Conservation (phyloP, 73 alveolate species). For the Uronychia setigera region DNA sequence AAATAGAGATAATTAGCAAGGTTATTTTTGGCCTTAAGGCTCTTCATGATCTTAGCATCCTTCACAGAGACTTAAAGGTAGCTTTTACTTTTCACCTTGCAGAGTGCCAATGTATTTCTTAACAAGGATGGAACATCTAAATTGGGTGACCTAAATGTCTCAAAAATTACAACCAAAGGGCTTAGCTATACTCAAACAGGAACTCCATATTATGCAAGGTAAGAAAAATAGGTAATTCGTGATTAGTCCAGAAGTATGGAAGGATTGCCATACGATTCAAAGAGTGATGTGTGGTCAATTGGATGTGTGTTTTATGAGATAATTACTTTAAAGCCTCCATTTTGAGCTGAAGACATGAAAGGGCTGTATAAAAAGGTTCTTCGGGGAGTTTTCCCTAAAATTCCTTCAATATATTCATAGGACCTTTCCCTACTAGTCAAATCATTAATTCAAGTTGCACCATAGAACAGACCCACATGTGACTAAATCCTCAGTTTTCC, state of each 20-base stretch:
- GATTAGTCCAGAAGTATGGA: conserved; percentile 33
- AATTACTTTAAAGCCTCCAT: conserved; percentile 30
- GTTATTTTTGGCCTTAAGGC: conserved; percentile 68
- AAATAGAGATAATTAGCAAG: not conserved
- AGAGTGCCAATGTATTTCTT: conserved; percentile 81
- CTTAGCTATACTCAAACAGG: conserved; percentile 49
- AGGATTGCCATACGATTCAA: conserved; percentile 8
- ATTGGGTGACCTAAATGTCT: conserved; percentile 83
- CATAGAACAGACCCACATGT: conserved; percentile 67
- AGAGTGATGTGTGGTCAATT: conserved; percentile 21
- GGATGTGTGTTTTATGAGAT: conserved; percentile 93
- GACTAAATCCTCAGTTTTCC: conserved; percentile 38
- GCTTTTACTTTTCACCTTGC: conserved; percentile 3
- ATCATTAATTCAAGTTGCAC: conserved; percentile 62
- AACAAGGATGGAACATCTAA: conserved; percentile 68
- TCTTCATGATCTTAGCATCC: conserved; percentile 67
- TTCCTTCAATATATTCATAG: conserved; percentile 52
- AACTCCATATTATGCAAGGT: conserved; percentile 67
- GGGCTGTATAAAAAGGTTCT: conserved; percentile 20
- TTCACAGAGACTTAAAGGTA: conserved; percentile 77
- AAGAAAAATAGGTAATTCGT: not conserved
- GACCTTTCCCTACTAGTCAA: conserved; percentile 53
- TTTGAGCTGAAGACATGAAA: conserved; percentile 4
- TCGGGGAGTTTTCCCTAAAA: conserved; percentile 23
- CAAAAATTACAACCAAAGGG: conserved; percentile 66